Evolutionary conservation across 768 basidiomycete species (phyloP), one percentile per base, ranked within the genome.

Genomic region (Termitomyces sp.): DNA sequence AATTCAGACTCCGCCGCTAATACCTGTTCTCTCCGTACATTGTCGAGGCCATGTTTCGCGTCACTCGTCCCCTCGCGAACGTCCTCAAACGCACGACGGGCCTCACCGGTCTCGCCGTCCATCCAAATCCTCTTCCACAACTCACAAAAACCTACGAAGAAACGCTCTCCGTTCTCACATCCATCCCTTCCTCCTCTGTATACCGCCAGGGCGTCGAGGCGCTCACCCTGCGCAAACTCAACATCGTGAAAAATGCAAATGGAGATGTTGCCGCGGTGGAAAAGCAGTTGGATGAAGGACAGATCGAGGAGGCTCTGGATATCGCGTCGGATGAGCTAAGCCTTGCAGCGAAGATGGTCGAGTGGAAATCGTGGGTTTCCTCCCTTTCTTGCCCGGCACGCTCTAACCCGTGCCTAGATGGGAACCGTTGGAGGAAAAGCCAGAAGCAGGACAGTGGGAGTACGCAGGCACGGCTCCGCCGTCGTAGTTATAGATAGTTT

Each of bases 131-230:
- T 10, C 79, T 98, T 20, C 91, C 92, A 13, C 85, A 81, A 56
- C 83, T 98, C 62, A 69, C 77, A 53, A 74, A 81, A 64, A 87
- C 87, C 48, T 96, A 95, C 78, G 75, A 86, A 66, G 77, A 82
- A 52, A 97, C 94, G 6, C 84, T 97, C 54, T 70, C 81, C 31
- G 71, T 79, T 6, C 82, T 96, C 51, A 73, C 80, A 9, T 72
- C 79, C 56, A 82, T 97, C 59, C 95, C 95, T n/a, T 71, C 78
- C 60, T 82, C 87, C 52, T 90, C 92, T 63, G 86, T 92, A 46
- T 98, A 98, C 75, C 86, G 92, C 58, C 94, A 96, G 72, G 86
- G 90, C 54, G 86, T 85, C 31, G 92, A 95, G 72, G 87, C 89
- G 9, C 81, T 95, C 65, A 89, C 87, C n/a, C 82, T 82, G 62